phyloP scores from a whole-genome alignment of 805 yeast genomes.

The Ogataea pignaliae region DNA sequence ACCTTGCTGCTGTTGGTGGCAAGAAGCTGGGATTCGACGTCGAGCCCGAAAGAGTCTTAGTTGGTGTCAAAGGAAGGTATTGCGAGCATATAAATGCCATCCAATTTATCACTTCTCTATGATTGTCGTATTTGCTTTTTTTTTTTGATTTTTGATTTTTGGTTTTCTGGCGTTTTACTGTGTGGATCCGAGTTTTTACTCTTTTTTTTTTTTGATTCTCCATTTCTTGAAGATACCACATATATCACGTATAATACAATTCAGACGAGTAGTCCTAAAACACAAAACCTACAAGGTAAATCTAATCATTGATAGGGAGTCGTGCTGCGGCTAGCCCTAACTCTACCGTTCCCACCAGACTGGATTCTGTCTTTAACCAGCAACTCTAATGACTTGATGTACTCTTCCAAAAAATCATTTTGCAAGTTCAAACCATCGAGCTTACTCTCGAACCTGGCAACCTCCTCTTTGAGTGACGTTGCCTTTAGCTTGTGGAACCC shows the following conservation, averaged over 20 bases:
- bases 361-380: constrained; percentile 21
- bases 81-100: constrained; percentile 14
- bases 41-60: constrained; percentile 11
- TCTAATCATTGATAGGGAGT: constrained; percentile 18
- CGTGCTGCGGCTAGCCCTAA: constrained; percentile 20
- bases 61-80: constrained; percentile 14
- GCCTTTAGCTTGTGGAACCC: constrained; percentile 28
- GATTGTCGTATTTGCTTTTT: neutral
- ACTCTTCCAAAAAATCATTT: constrained; percentile 23
- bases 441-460: constrained; percentile 4
- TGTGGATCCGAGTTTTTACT: neutral
- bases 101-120: constrained; percentile 11
- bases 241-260: too few species aligned
- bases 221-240: too few species aligned
- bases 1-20: constrained; percentile 6
- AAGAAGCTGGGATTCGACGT: constrained; percentile 4
- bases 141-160: neutral
- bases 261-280: too few species aligned
- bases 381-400: constrained; percentile 19
- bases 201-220: neutral
- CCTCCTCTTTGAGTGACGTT: constrained; percentile 13
- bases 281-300: neutral
- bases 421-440: constrained; percentile 9
- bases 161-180: neutral
- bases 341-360: constrained; percentile 9